A percentile compares a stretch with the other conserved stretches of the same genome.
Evolutionary conservation across 2,329 filamentous ascomycete species (phyloP).

Genomic region (Allantophomopsis lycopodina): DNA sequence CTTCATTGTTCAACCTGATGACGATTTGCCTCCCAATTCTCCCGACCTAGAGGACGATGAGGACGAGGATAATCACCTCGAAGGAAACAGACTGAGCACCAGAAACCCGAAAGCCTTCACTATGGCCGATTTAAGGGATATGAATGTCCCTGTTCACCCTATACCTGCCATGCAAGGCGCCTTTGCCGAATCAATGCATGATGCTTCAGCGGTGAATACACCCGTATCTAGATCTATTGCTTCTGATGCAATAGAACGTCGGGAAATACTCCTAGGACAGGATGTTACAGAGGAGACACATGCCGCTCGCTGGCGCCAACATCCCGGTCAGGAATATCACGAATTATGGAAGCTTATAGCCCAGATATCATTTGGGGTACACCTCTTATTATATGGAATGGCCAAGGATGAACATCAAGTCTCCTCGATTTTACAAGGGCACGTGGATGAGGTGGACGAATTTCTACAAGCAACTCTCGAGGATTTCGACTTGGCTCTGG

Average conservation of each 20-base stretch:
- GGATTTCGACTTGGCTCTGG: slow-evolving; percentile 65
- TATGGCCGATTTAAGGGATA: neutral
- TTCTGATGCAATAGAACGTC: slow-evolving; percentile 43
- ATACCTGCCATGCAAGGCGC: slow-evolving; percentile 66
- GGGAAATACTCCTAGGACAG: slow-evolving; percentile 54
- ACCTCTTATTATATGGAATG: slow-evolving; percentile 70
- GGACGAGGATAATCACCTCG: too few species aligned
- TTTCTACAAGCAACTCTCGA: slow-evolving; percentile 79
- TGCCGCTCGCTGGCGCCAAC: slow-evolving; percentile 62
- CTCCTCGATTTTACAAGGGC: slow-evolving; percentile 74
- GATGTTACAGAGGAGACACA: slow-evolving; percentile 57
- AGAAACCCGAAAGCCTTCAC: too few species aligned
- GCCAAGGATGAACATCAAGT: slow-evolving; percentile 85
- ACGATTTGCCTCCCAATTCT: too few species aligned
- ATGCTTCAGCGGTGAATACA: slow-evolving; percentile 41
- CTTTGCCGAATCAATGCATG: slow-evolving; percentile 70
- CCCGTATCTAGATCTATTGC: slow-evolving; percentile 36
- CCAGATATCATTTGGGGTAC: slow-evolving; percentile 88
- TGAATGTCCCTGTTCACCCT: slow-evolving; percentile 44
- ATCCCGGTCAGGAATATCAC: slow-evolving; percentile 65
- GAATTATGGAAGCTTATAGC: slow-evolving; percentile 82
- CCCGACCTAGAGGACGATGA: too few species aligned
- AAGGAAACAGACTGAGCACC: too few species aligned
- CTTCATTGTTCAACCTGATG: too few species aligned
- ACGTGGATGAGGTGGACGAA: slow-evolving; percentile 88